Evolutionary conservation across 2,329 filamentous ascomycete genomes (phyloP), one percentile per base, ranked within the genome.

Genomic region (Huntiella abstrusa): DNA sequence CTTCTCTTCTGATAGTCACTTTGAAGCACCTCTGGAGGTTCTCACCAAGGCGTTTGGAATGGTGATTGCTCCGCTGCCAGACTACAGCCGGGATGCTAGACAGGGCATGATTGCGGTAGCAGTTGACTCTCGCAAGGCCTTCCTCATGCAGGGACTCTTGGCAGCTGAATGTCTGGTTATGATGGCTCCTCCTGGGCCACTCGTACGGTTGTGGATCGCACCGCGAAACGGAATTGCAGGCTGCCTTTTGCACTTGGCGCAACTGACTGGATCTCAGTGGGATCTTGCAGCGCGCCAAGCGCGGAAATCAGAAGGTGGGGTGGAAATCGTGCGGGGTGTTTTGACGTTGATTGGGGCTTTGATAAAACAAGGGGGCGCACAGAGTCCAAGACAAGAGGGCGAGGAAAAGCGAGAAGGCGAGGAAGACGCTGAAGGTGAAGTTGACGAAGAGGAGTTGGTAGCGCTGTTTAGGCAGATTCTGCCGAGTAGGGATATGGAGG

Each of bases 91-190:
- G 35, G 63, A 71, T 37, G 69, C 70, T 12, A 74, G 77, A 34
- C 70, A 73, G 12, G 68, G 72, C 2, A 71, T 72, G 49, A 59
- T 79, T 19, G 63, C 81, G 1, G 72, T 77, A 0, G 70, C 86
- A 4, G 73, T 91, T 4, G 86, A 95, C 58, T 76, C 75, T 3
- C 77, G 91, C 48, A 94, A 93, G 60, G 81, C 91, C 0, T 80
- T 85, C 55, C 65, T 98, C 8, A 91, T 93, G 71, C 91, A 98
- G 62, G 87, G 86, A 1, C 74, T 96, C 55, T 69, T 96, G 4
- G 83, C 86, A 1, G 87, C 85, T 0, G 87, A 96, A 54, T 92
- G 96, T 44, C 64, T 96, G 3, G 77, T 85, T 0, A 78, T 78
- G 7, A 67, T 95, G 10, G 75, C 77, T 3, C 80, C 80, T 2